phyloP scores from a whole-genome alignment of 2,329 filamentous ascomycete genomes.

The Pseudocercospora fijiensis region DNA sequence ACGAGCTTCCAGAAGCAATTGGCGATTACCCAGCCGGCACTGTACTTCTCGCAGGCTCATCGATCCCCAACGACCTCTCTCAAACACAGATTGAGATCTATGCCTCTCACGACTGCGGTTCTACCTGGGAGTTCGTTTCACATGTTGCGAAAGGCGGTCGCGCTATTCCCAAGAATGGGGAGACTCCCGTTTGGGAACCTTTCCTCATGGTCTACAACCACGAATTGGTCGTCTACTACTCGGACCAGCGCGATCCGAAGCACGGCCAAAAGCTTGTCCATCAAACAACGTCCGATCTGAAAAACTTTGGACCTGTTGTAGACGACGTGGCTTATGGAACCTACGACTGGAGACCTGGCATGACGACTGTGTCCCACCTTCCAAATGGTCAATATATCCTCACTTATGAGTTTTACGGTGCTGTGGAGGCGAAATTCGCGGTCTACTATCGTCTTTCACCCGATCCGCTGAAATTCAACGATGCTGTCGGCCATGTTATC shows the following conservation, averaged over 20 bases:
- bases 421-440: slow-evolving; percentile 47
- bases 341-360: slow-evolving; percentile 65
- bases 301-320: slow-evolving; percentile 59
- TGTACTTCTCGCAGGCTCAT: slow-evolving; percentile 61
- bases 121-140: slow-evolving; percentile 65
- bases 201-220: slow-evolving; percentile 60
- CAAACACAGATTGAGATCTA: slow-evolving; percentile 69
- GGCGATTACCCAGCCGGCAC: slow-evolving; percentile 62
- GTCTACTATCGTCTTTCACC: slow-evolving; percentile 54
- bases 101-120: slow-evolving; percentile 60
- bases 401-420: slow-evolving; percentile 62
- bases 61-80: slow-evolving; percentile 59
- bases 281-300: slow-evolving; percentile 60
- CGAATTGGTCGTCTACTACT: slow-evolving; percentile 66
- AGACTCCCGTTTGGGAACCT: slow-evolving; percentile 64
- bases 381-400: slow-evolving; percentile 62
- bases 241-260: slow-evolving; percentile 65
- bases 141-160: slow-evolving; percentile 62
- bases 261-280: slow-evolving; percentile 70
- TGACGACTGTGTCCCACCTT: slow-evolving; percentile 60
- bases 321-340: slow-evolving; percentile 63
- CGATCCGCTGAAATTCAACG: slow-evolving; percentile 50
- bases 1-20: slow-evolving; percentile 59
- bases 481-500: slow-evolving; percentile 44
- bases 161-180: slow-evolving; percentile 20